Conservation (phyloP, 148 eudicot species). For the Rhododendron vialii region DNA sequence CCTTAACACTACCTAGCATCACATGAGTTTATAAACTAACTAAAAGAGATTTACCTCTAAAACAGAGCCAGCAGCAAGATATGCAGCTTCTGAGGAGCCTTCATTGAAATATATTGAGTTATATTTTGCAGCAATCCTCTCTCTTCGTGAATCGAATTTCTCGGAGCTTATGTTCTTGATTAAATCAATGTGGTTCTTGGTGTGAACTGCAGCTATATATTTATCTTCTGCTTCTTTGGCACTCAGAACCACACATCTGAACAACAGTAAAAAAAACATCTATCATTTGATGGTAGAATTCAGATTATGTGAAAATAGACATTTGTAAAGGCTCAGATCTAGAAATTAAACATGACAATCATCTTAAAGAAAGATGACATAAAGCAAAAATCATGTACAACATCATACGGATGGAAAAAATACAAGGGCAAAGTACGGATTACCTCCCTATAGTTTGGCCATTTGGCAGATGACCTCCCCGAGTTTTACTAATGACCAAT, state of each 20-base stretch:
- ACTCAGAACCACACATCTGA: conserved; percentile 69
- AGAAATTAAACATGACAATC: not conserved
- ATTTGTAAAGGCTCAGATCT: not conserved
- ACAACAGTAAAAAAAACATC: not conserved
- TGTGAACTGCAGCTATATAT: conserved; percentile 71
- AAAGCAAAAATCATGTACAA: conserved; percentile 18
- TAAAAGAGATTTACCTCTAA: conserved; percentile 48
- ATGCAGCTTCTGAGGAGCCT: conserved; percentile 90
- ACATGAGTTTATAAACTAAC: not conserved
- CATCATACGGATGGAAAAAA: conserved; percentile 45
- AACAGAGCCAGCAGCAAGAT: conserved; percentile 95
- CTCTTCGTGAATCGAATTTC: conserved; percentile 39
- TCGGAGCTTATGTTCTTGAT: conserved; percentile 69
- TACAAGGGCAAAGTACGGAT: not conserved
- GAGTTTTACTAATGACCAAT: too few relatives aligned
- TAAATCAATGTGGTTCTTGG: conserved; percentile 59
- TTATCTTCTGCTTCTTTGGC: conserved; percentile 75
- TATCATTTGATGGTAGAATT: not conserved
- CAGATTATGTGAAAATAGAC: not conserved
- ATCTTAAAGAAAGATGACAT: not conserved
- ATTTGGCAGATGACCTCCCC: too few relatives aligned
- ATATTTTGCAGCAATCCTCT: conserved; percentile 46
- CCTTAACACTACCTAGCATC: not conserved
- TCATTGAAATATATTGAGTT: conserved; percentile 83
- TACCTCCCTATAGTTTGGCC: too few relatives aligned